Conservation (phyloP, 202 grass and related monocot species). For the Eragrostis tef region DNA sequence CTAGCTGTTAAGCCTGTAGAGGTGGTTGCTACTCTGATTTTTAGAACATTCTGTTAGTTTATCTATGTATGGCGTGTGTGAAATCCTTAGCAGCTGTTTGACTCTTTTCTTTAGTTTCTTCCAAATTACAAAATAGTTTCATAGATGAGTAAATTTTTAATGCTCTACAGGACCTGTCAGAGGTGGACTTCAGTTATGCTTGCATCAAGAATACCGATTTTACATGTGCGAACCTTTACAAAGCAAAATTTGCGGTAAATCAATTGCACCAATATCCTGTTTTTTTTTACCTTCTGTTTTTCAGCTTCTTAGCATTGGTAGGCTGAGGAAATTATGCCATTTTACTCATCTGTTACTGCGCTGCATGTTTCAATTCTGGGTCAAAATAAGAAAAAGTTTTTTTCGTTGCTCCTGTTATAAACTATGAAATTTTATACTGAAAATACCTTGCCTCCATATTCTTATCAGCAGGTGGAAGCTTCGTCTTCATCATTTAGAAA, state of each 20-base stretch:
- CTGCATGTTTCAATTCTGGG: too few relatives aligned
- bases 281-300: neutral
- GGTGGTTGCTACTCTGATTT: constrained; percentile 2
- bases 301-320: neutral
- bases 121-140: neutral
- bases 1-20: neutral
- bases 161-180: constrained; percentile 69
- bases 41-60: neutral
- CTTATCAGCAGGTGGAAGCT: constrained; percentile 73
- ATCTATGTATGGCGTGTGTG: neutral
- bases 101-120: neutral
- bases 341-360: neutral
- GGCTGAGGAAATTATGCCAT: constrained; percentile 1
- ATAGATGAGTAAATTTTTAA: constrained; percentile 16
- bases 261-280: neutral
- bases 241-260: constrained; percentile 86
- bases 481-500: constrained; percentile 64
- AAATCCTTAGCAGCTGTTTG: neutral
- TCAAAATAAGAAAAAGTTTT: neutral
- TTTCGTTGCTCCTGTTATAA: neutral
- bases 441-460: constrained; percentile 22
- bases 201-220: constrained; percentile 77
- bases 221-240: constrained; percentile 71
- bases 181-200: constrained; percentile 83
- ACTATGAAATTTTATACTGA: constrained; percentile 33